These are phyloP conservation scores for Gossypium davidsonii DNA, from an alignment of 441 rosid species.

Conservation along the genomic window DNA sequence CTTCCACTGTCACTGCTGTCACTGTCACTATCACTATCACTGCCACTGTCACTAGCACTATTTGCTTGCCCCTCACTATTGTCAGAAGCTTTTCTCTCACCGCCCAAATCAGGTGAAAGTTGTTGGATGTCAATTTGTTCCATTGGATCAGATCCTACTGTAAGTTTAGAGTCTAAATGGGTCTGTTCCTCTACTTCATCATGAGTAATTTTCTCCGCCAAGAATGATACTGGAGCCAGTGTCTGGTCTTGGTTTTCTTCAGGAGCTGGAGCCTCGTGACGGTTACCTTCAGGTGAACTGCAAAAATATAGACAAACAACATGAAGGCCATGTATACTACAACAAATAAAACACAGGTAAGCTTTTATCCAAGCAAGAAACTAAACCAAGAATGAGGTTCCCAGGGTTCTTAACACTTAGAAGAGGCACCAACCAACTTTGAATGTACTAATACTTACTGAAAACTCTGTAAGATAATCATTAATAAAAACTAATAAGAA, in stretches of 20 bases:
- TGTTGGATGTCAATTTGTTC: constrained; percentile 48
- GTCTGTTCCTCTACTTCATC: constrained; percentile 33
- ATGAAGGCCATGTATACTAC: constrained; percentile 1
- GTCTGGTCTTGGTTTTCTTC: constrained; percentile 39
- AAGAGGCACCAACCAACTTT: constrained; percentile 1
- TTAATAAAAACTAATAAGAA: background rate
- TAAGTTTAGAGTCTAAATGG: constrained; percentile 29
- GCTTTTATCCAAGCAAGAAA: background rate
- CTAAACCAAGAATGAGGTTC: background rate
- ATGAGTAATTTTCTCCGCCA: constrained; percentile 35
- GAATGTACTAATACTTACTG: background rate
- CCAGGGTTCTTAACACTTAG: background rate
- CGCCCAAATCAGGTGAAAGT: constrained; percentile 50
- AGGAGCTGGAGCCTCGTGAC: constrained; percentile 34
- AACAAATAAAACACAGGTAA: background rate
- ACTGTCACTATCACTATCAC: constrained; percentile 72
- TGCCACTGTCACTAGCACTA: constrained; percentile 81
- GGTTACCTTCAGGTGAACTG: constrained; percentile 78
- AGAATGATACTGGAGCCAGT: constrained; percentile 40
- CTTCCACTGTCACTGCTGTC: constrained; percentile 68
- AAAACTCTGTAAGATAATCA: background rate
- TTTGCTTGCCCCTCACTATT: constrained; percentile 56
- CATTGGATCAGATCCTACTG: constrained; percentile 32
- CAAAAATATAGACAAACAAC: constrained; percentile 16
- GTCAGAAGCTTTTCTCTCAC: constrained; percentile 60